Evolutionary conservation across 495 filamentous ascomycete species (phyloP).

Genomic region (Chaetomidium leptoderma): DNA sequence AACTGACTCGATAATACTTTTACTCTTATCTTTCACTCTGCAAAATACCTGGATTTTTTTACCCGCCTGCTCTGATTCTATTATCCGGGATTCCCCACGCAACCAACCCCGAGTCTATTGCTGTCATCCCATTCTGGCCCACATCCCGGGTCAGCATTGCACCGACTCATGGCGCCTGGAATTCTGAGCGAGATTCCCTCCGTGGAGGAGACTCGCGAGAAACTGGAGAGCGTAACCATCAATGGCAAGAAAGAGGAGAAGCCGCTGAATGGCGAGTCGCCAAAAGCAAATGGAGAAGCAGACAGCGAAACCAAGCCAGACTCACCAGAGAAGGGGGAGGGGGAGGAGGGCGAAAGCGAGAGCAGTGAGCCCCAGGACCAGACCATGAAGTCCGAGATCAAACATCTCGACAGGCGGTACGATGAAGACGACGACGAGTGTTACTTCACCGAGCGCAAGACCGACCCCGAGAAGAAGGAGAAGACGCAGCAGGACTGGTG

Average conservation of each 20-base stretch:
- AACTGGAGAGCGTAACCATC: not conserved
- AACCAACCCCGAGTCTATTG: no score
- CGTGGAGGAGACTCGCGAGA: not conserved
- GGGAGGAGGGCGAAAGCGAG: not conserved
- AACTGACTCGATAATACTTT: no score
- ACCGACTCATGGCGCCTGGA: constrained; percentile 8
- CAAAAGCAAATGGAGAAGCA: not conserved
- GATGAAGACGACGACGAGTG: constrained; percentile 28
- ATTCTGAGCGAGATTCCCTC: not conserved
- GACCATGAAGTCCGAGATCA: constrained; percentile 38
- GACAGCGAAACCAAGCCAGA: not conserved
- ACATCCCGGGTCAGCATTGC: not conserved
- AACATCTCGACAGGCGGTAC: constrained; percentile 34
- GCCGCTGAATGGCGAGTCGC: not conserved
- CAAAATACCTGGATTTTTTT: no score
- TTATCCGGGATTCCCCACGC: no score
- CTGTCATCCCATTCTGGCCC: not conserved
- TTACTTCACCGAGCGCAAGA: constrained; percentile 30
- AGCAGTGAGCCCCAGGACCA: constrained; percentile 19
- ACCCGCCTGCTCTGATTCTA: no score
- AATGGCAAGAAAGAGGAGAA: not conserved
- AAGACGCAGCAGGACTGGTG: constrained; percentile 37
- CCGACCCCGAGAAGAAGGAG: constrained; percentile 25
- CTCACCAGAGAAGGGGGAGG: no score
- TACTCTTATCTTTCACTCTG: no score